Evolutionary conservation across 768 basidiomycete species (phyloP).

Genomic region (Lactifluus rugatus): DNA sequence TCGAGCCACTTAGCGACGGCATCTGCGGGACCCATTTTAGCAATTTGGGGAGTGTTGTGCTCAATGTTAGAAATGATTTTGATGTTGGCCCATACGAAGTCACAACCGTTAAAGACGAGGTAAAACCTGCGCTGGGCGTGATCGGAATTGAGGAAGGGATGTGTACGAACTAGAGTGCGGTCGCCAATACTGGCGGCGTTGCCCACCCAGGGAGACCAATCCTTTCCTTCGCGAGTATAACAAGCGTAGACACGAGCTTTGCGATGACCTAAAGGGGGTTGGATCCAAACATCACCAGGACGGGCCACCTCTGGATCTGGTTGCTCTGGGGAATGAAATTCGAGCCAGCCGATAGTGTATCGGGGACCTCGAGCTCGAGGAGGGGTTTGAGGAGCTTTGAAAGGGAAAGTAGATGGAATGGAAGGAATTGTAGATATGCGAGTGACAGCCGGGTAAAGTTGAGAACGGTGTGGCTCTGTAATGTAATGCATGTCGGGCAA

Average conservation of each 20-base stretch:
- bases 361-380: constrained; percentile 8
- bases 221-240: constrained; percentile 3
- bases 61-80: constrained; percentile 7
- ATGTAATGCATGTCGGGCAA: constrained; percentile 14
- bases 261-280: constrained; percentile 12
- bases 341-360: constrained; percentile 11
- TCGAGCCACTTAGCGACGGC: constrained; percentile 12
- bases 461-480: constrained; percentile 10
- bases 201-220: constrained; percentile 13
- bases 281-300: constrained; percentile 14
- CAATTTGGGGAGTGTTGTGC: background rate
- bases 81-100: constrained; percentile 10
- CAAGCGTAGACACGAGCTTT: constrained; percentile 15
- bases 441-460: constrained; percentile 3
- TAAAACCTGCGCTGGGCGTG: constrained; percentile 14
- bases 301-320: constrained; percentile 14
- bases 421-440: constrained; percentile 5
- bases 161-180: background rate
- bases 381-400: constrained; percentile 1
- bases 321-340: constrained; percentile 12
- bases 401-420: constrained; percentile 8
- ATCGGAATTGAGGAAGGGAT: constrained; percentile 11
- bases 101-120: constrained; percentile 8
- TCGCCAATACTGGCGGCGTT: background rate
- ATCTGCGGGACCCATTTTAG: constrained; percentile 6